Base-by-base conservation (phyloP, 1,284 basidiomycete genomes). In the Trametes versicolor region DNA sequence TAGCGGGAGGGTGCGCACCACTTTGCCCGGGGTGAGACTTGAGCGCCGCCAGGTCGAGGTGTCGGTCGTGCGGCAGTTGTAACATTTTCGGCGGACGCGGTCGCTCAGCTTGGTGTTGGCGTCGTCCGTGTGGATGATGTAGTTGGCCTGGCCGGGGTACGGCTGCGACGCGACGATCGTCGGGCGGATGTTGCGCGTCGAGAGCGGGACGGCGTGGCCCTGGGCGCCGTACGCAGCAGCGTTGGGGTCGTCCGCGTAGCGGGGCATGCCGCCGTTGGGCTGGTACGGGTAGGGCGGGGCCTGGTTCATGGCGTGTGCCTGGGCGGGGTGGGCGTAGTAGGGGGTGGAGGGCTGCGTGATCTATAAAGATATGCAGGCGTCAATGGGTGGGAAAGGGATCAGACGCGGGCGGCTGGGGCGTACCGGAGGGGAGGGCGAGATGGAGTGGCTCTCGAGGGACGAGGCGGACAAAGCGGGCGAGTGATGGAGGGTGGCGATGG, bases 61-160 rank as follows among this genome's bases (percentile, higher is more conserved):
- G 70, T 94, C 92, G n/a, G 91, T 92, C 27, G 91, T 92, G 74
- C 87, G 88, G 76, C 91, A 93, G 75, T 93, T 93, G 83, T 90
- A 93, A 76, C 91, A 93, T 54, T 89, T 79, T 41, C 91, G 79
- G 34, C 92, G 83, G 55, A 93, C 87, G 43, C 90, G 83, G 74
- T 92, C 91, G 73, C 85, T 90, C 64, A 93, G 81, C 78, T 93
- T 93, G 0, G 89, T 92, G 0, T 88, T 83, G 0, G 91, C 91
- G 67, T 93, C 89, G 76, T 92, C 88, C 0, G 91, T 93, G 77
- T 88, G 85, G 69, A 89, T 82, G 36, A 78, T 66, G 63, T 81
- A 80, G 57, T 75, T 75, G 34, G 70, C 75, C 68, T 74, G 76
- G 25, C 73, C 73, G 45, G 79, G 81, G 63, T 81, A 78, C 19